These are phyloP conservation scores for Colletotrichum tropicicola DNA, from an alignment of 2,329 filamentous ascomycete genomes.

Conservation along the genomic window DNA sequence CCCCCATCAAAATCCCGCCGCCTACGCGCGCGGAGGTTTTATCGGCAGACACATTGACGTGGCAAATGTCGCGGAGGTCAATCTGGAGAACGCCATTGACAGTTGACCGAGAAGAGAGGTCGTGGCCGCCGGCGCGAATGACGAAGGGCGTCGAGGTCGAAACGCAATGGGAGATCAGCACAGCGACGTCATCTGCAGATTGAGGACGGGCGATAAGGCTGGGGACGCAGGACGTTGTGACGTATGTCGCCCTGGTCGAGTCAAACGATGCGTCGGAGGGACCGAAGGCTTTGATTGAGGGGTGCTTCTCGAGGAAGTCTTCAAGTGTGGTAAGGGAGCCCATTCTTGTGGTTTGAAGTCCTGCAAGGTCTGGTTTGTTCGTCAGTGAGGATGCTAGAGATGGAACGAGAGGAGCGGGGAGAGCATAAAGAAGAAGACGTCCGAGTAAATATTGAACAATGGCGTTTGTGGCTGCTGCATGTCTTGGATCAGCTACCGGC, in stretches of 20 bases:
- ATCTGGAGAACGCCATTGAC: constrained; percentile 24
- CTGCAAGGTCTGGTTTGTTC: neutral
- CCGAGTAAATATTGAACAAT: neutral
- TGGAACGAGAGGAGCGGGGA: neutral
- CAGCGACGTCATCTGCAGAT: neutral
- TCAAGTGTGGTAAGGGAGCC: neutral
- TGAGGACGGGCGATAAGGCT: neutral
- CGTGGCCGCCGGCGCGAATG: constrained; percentile 28
- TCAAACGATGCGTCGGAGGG: neutral
- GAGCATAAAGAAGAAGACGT: neutral
- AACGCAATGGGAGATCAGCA: neutral
- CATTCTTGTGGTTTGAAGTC: neutral
- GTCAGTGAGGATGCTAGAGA: neutral
- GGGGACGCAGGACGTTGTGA: neutral
- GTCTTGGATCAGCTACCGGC: neutral
- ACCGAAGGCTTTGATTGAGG: neutral
- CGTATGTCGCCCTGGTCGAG: neutral
- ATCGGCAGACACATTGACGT: constrained; percentile 10
- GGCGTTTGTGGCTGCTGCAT: neutral
- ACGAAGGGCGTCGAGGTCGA: constrained; percentile 5
- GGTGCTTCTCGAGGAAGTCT: constrained; percentile 7
- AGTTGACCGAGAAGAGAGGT: constrained; percentile 11
- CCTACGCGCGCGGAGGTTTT: constrained; percentile 16
- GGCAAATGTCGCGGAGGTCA: constrained; percentile 26
- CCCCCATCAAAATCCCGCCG: constrained; percentile 13